These are phyloP conservation scores for Rhynchosporium agropyri DNA, from an alignment of 2,329 filamentous ascomycete genomes.

Conservation along the genomic window DNA sequence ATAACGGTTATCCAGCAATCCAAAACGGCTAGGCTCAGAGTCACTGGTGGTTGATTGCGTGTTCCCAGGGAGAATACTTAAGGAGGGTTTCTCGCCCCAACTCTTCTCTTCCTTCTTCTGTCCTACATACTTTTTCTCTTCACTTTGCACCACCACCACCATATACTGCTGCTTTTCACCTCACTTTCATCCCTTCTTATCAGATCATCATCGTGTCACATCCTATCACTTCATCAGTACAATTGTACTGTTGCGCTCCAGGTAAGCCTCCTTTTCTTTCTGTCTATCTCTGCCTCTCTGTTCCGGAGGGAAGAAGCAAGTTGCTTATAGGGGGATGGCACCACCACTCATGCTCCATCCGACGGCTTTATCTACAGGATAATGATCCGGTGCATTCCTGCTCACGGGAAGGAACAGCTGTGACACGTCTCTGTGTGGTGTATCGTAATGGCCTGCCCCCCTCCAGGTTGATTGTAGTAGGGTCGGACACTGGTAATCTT, in stretches of 20 bases:
- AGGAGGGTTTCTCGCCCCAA: slow-evolving; percentile 2
- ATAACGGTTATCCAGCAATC: neutral
- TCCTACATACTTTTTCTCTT: slow-evolving; percentile 2
- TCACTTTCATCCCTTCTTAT: neutral
- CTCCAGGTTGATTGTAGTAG: slow-evolving; percentile 10
- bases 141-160: neutral
- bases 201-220: neutral
- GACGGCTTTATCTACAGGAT: neutral
- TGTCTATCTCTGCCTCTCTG: neutral
- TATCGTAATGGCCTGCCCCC: slow-evolving; percentile 6
- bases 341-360: neutral
- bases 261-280: slow-evolving; percentile 4
- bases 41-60: slow-evolving; percentile 1
- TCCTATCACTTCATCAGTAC: too few species aligned
- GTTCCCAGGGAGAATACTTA: neutral
- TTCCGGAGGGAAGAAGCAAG: neutral
- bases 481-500: slow-evolving; percentile 6
- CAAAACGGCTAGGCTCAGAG: neutral
- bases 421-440: neutral
- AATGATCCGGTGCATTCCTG: neutral
- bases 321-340: slow-evolving; percentile 11
- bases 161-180: neutral
- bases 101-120: neutral
- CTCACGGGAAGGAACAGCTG: slow-evolving; percentile 4
- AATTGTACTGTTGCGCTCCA: neutral